These are phyloP conservation scores for Beta macrorhiza DNA, from an alignment of 179 eudicot genomes.

Conservation along the genomic window DNA sequence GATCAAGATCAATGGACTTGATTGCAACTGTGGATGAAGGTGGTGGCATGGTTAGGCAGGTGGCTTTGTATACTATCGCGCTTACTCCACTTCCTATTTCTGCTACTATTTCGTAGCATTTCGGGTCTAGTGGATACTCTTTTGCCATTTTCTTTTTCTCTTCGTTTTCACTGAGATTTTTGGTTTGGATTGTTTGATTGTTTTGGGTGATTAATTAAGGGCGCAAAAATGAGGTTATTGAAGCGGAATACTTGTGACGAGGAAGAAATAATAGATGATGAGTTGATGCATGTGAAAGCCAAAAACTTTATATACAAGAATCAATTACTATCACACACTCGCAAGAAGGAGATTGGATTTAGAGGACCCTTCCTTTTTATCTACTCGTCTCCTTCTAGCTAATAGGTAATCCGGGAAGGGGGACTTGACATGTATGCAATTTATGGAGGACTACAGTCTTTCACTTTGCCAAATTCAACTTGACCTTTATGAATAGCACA, in stretches of 20 bases:
- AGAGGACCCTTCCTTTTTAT: too few relatives aligned
- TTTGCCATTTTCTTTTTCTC: not conserved
- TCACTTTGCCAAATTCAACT: too few relatives aligned
- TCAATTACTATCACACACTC: not conserved
- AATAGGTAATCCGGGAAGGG: too few relatives aligned
- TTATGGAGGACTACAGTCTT: too few relatives aligned
- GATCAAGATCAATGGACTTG: conserved; percentile 65
- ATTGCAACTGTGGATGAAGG: conserved; percentile 56
- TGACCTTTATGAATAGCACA: too few relatives aligned
- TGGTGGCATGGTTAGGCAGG: conserved; percentile 40
- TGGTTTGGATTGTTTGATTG: not conserved
- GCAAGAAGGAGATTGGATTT: not conserved
- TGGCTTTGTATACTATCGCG: conserved; percentile 71
- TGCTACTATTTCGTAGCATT: conserved; percentile 45
- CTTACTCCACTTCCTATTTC: conserved; percentile 72
- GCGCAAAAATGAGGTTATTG: not conserved
- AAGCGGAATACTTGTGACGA: conserved; percentile 34
- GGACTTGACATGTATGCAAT: too few relatives aligned
- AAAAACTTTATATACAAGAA: not conserved
- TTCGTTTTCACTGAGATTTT: not conserved
- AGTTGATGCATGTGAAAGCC: conserved; percentile 44
- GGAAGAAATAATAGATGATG: not conserved
- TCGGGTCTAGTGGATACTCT: conserved; percentile 59
- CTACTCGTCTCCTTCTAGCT: too few relatives aligned
- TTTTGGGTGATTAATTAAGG: not conserved